Evolutionary conservation across 2,329 filamentous ascomycete species (phyloP), one percentile per base, ranked within the genome.

Genomic region (Pseudocercospora vitis): DNA sequence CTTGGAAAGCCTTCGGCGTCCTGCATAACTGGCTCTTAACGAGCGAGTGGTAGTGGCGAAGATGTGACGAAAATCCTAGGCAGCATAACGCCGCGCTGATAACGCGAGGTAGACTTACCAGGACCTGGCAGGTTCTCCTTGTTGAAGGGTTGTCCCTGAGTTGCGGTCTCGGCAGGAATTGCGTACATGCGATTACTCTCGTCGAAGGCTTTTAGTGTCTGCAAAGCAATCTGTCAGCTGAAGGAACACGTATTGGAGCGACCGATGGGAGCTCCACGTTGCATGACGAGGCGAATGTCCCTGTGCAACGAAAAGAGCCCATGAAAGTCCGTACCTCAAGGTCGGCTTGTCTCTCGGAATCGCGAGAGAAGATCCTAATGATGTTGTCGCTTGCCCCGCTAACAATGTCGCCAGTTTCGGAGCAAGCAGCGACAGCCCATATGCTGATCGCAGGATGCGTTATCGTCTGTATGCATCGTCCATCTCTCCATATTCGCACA

Each of bases 371-470:
- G 53, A 97, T 78, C 37, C 94, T 85, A 7, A 91, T 85, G 39
- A 92, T 76, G 52, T 88, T 85, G 68, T 99, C 94, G 70, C 92
- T 99, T 23, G 92, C 86, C 26, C 92, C 94, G 2, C 89, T 89
- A n/a, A 90, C 89, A 56, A 99, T 92, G 65, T 99, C 95, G 18
- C 94, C 92, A 44, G 83, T 95, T 58, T 89, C 84, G 0, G 79
- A 68, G 66, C 89, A 94, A 8, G 83, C 88, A n/a, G 91, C 88
- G 14, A 99, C 90, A 11, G 84, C 80, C 94, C 94, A 99, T 4
- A 99, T 91, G 0, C 92, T 97, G 51, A 97, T 95, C 7, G 94
- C 94, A 8, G 94, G 94, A 66, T 96, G 91, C 1, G 92, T 96
- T 60, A 99, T 97, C 32, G 92, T 96, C 72, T 99, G 94, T 40